These are phyloP conservation scores for Saururus chinensis DNA, from an alignment of 164 flowering plant genomes.

Conservation along the genomic window DNA sequence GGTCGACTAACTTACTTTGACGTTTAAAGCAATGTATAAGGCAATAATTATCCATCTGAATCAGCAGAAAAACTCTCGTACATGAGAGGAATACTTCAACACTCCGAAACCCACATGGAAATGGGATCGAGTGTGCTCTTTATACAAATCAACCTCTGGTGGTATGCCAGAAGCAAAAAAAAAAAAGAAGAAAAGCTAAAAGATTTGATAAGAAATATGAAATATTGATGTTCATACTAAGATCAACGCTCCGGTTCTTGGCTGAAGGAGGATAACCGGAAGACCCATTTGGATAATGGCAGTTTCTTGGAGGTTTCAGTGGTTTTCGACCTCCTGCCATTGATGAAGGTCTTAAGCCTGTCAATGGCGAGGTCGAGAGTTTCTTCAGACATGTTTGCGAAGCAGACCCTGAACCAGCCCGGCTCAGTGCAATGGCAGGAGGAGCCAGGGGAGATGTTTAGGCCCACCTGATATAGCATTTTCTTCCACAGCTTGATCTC, in stretches of 20 bases:
- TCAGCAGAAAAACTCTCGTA: conserved; percentile 1
- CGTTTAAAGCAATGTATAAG: no score
- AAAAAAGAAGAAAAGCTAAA: no score
- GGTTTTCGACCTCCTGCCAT: background rate
- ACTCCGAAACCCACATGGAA: background rate
- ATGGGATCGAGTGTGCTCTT: conserved; percentile 1
- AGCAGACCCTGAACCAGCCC: conserved; percentile 91
- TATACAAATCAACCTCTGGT: background rate
- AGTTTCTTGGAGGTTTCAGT: conserved; percentile 13
- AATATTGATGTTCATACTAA: background rate
- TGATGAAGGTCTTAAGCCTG: conserved; percentile 37
- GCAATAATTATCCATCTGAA: background rate
- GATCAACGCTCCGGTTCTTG: background rate
- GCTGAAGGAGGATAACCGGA: conserved; percentile 24
- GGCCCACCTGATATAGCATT: conserved; percentile 47
- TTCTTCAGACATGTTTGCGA: conserved; percentile 72
- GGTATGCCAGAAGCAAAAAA: background rate
- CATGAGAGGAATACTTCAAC: background rate
- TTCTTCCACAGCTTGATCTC: conserved; percentile 84
- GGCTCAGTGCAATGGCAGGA: conserved; percentile 89
- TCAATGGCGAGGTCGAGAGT: conserved; percentile 46
- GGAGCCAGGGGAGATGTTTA: conserved; percentile 80
- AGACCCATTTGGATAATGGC: conserved; percentile 44
- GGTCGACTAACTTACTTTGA: no score
- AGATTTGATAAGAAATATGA: no score